Base-by-base conservation (phyloP, 1,284 basidiomycete genomes). In the Phaffia rhodozyma region DNA sequence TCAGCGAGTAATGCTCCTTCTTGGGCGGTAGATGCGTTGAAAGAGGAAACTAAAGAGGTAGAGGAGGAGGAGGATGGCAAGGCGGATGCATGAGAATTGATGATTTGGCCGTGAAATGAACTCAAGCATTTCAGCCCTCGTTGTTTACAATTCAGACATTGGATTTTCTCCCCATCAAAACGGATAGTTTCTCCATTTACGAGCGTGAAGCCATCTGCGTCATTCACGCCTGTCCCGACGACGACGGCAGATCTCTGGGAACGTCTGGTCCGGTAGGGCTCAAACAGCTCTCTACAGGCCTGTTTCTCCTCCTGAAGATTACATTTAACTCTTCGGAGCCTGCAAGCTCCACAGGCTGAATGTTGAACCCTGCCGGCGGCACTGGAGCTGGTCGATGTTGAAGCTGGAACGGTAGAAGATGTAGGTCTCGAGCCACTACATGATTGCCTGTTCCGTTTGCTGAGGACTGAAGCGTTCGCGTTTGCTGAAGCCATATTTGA, bases 271-370 rank as follows among this genome's bases (percentile, higher is more conserved):
- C 27, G 30, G 48, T 25, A 23, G 53, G 11, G 63, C 65, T 65
- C 67, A 66, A n/a, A 27, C 21, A 55, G 27, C 21, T 4, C 50
- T 52, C 50, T 52, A 49, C 69, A 69, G 55, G 73, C 72, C 66
- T 74, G 73, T 51, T 71, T 69, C 21, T 74, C 72, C 30, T 74
- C 74, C 55, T 75, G 65, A 66, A 74, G 53, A 27, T 47, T 74
- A 60, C 74, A 76, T 62, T 74, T 75, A 50, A 76, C 75, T 38
- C 89, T 82, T 71, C 89, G 78, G 83, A 89, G 89, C 61, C 89
- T 84, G 75, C 90, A 93, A 48, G 89, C 89, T 59, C 89, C 89
- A 72, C 90, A 92, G 3, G 89, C 90, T 47, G 86, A 85, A 76
- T 88, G 89, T 70, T 89, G 88, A 25, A 49, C 51, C 16, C 57